Conservation (phyloP, 169 alveolate genomes). For the Plasmodium gaboni region DNA sequence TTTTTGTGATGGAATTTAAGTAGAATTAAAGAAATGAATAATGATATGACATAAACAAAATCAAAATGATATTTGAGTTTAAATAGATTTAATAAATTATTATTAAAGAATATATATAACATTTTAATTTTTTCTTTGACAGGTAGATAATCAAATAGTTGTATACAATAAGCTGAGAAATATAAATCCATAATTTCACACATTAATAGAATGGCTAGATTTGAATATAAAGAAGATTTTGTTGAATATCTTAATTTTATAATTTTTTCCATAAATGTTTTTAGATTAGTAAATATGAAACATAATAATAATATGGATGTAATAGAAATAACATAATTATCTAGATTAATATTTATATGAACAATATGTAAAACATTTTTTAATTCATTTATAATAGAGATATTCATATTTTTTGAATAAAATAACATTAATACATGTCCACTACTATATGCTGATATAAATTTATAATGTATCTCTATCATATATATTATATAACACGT, state of each 20-base stretch:
- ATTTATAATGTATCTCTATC: conserved; percentile 48
- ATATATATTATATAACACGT: conserved; percentile 63
- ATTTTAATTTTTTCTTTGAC: conserved; percentile 45
- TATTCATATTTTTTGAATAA: conserved; percentile 48
- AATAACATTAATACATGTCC: conserved; percentile 65
- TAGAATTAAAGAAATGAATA: conserved; percentile 21
- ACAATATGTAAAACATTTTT: conserved; percentile 51
- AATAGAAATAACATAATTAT: conserved; percentile 52
- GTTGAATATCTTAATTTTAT: conserved; percentile 48
- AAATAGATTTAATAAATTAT: conserved; percentile 25
- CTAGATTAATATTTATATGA: conserved; percentile 51
- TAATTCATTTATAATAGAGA: conserved; percentile 44
- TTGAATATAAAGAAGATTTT: conserved; percentile 50
- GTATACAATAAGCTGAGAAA: conserved; percentile 67
- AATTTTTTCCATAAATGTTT: conserved; percentile 70
- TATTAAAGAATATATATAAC: conserved; percentile 50
- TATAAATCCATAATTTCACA: conserved; percentile 64
- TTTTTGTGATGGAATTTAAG: conserved; percentile 23
- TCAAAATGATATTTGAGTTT: conserved; percentile 63
- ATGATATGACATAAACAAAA: conserved; percentile 49
- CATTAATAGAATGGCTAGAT: conserved; percentile 52
- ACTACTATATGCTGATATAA: conserved; percentile 45
- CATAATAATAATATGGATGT: conserved; percentile 50
- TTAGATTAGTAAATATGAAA: conserved; percentile 55
- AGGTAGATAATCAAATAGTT: conserved; percentile 66